Evolutionary conservation across 805 yeast genomes (phyloP).

Genomic region (Ogataea corticis): DNA sequence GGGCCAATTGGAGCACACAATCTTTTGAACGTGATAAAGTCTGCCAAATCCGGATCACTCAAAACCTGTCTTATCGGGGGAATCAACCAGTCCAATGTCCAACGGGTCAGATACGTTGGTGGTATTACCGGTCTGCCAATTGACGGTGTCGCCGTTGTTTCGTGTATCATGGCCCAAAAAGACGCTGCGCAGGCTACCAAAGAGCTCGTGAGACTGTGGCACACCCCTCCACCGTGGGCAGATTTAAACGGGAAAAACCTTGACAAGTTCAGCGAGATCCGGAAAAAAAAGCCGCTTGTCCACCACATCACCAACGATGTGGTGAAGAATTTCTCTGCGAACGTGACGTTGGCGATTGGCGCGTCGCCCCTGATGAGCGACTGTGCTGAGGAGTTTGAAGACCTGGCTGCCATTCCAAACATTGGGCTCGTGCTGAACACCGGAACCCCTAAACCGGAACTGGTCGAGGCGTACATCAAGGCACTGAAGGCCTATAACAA

Average conservation of each 20-base stretch:
- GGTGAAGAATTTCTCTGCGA: constrained; percentile 87
- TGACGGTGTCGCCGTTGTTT: constrained; percentile 89
- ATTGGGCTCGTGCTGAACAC: constrained; percentile 67
- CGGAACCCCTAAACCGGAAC: constrained; percentile 61
- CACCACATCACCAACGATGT: constrained; percentile 89
- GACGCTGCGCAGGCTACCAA: constrained; percentile 55
- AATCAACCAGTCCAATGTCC: constrained; percentile 60
- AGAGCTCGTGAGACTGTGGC: constrained; percentile 34
- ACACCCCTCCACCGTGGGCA: constrained; percentile 32
- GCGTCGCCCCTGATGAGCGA: constrained; percentile 92
- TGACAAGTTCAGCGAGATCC: not conserved
- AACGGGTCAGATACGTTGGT: constrained; percentile 54
- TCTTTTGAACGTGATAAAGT: constrained; percentile 49
- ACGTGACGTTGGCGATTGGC: constrained; percentile 79
- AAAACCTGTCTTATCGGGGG: constrained; percentile 83
- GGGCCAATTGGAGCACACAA: constrained; percentile 69
- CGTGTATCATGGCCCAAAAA: constrained; percentile 71
- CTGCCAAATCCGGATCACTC: constrained; percentile 36
- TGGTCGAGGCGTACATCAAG: constrained; percentile 41
- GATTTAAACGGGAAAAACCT: not conserved
- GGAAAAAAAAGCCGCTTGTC: constrained; percentile 52
- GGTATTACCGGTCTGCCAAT: constrained; percentile 45
- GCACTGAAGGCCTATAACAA: constrained; percentile 64
- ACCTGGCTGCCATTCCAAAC: constrained; percentile 56
- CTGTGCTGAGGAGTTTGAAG: constrained; percentile 62